These are phyloP conservation scores for Rhodotorula graminis DNA, from an alignment of 768 basidiomycete species.

Conservation along the genomic window DNA sequence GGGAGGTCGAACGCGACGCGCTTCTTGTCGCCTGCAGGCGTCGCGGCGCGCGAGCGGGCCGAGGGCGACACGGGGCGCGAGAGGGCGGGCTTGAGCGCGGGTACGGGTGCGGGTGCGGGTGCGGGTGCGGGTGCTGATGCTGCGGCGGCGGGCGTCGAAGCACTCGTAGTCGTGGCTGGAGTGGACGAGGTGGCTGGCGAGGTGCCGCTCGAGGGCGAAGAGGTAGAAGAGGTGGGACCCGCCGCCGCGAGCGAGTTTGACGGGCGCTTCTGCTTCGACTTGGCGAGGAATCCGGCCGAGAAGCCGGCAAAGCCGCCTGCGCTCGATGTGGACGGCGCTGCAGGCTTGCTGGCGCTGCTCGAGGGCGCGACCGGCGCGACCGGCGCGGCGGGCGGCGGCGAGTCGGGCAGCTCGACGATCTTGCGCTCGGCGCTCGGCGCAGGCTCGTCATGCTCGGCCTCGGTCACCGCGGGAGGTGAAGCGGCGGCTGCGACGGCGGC, in stretches of 20 bases:
- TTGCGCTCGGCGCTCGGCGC: not conserved
- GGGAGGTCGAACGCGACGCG: constrained; percentile 31
- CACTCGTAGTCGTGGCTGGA: no score
- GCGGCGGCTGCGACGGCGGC: not conserved
- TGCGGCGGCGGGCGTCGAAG: not conserved
- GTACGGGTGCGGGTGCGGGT: not conserved
- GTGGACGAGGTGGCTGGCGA: no score
- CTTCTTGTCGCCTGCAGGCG: constrained; percentile 8
- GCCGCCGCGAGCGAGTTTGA: constrained; percentile 14
- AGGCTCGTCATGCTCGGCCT: no score
- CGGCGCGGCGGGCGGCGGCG: not conserved
- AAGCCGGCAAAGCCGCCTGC: constrained; percentile 19
- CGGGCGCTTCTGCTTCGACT: constrained; percentile 28
- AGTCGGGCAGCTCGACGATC: not conserved
- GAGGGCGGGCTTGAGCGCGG: constrained; percentile 19
- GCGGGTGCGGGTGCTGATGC: not conserved
- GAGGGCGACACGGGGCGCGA: constrained; percentile 19
- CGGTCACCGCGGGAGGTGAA: not conserved
- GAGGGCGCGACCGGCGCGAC: not conserved
- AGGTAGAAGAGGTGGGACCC: no score
- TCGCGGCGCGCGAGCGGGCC: not conserved
- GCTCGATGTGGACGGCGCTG: not conserved
- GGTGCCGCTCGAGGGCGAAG: no score
- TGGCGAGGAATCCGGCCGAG: constrained; percentile 29
- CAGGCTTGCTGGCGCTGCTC: not conserved